phyloP scores from a whole-genome alignment of 495 filamentous ascomycete species.

The Polyplosphaeria fusca region DNA sequence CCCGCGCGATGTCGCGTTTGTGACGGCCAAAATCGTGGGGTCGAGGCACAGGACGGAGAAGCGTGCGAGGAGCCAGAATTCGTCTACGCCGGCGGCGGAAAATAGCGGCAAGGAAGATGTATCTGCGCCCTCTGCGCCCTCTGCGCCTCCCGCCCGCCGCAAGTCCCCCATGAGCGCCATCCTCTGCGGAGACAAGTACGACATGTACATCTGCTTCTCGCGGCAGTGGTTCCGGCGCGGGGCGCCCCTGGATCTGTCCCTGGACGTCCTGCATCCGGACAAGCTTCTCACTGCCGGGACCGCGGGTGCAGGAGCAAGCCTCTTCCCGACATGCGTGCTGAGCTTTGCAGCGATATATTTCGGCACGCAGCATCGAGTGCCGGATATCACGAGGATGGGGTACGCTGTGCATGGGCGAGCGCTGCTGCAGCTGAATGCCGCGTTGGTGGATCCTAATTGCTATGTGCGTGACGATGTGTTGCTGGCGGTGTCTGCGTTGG shows the following conservation, averaged over 20 bases:
- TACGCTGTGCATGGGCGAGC: slow-evolving; percentile 8
- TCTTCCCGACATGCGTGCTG: slow-evolving; percentile 2
- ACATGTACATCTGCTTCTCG: slow-evolving; percentile 5
- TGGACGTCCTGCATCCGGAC: too few relatives aligned
- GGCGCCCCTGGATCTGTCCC: not conserved
- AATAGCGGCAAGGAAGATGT: not conserved
- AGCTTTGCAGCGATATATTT: slow-evolving; percentile 14
- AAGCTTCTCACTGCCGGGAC: too few relatives aligned
- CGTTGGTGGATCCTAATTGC: not conserved
- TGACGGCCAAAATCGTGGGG: slow-evolving; percentile 2
- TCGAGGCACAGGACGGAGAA: too few relatives aligned
- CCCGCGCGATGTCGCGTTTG: not conserved
- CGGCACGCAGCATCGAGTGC: slow-evolving; percentile 1
- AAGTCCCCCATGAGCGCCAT: not conserved
- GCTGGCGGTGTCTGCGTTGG: slow-evolving; percentile 7
- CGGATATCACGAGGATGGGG: not conserved
- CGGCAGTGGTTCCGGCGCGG: not conserved
- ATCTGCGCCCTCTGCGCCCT: too few relatives aligned
- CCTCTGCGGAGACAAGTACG: not conserved
- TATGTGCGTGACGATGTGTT: slow-evolving; percentile 6
- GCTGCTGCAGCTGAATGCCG: slow-evolving; percentile 12
- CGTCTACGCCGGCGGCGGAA: not conserved
- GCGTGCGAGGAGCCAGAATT: too few relatives aligned
- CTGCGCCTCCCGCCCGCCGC: too few relatives aligned
- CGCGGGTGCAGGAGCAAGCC: too few relatives aligned